A percentile compares a stretch with the other conserved stretches of the same genome.
These are phyloP conservation scores for Salvia miltiorrhiza DNA, from an alignment of 257 asterid genomes.

Conservation along the genomic window DNA sequence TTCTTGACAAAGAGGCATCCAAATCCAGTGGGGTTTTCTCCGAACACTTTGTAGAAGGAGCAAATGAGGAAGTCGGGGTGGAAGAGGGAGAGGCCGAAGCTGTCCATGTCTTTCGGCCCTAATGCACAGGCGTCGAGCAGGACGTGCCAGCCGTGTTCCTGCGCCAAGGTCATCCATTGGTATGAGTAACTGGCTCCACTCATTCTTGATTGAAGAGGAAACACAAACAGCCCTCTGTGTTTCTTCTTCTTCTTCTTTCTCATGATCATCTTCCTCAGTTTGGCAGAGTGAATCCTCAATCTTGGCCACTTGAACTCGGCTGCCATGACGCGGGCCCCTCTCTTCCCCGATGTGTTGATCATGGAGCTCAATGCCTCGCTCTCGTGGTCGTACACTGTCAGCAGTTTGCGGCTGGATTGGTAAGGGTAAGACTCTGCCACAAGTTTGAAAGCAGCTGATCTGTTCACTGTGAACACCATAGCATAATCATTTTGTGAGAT, in stretches of 20 bases:
- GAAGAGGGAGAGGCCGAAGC: constrained; percentile 78
- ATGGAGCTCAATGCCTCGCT: constrained; percentile 76
- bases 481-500: constrained; percentile 56
- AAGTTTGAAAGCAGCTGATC: constrained; percentile 79
- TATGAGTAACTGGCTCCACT: constrained; percentile 78
- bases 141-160: constrained; percentile 90
- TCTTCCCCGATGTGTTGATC: constrained; percentile 51
- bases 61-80: constrained; percentile 79
- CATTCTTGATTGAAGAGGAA: constrained; percentile 89
- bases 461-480: constrained; percentile 80
- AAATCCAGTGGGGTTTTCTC: constrained; percentile 90
- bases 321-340: constrained; percentile 60
- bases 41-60: constrained; percentile 86
- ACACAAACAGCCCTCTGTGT: constrained; percentile 65
- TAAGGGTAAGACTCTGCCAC: constrained; percentile 85
- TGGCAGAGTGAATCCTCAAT: constrained; percentile 50
- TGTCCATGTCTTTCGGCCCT: constrained; percentile 88
- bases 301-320: constrained; percentile 97
- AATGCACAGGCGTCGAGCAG: constrained; percentile 84
- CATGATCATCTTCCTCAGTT: constrained; percentile 49
- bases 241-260: constrained; percentile 37
- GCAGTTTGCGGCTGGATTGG: constrained; percentile 48
- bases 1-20: constrained; percentile 84
- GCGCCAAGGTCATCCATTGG: constrained; percentile 89
- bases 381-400: constrained; percentile 75